Evolutionary conservation across 192 early-diverging fungal species (phyloP), one percentile per base, ranked within the genome.

Genomic region (Endogone sp.): DNA sequence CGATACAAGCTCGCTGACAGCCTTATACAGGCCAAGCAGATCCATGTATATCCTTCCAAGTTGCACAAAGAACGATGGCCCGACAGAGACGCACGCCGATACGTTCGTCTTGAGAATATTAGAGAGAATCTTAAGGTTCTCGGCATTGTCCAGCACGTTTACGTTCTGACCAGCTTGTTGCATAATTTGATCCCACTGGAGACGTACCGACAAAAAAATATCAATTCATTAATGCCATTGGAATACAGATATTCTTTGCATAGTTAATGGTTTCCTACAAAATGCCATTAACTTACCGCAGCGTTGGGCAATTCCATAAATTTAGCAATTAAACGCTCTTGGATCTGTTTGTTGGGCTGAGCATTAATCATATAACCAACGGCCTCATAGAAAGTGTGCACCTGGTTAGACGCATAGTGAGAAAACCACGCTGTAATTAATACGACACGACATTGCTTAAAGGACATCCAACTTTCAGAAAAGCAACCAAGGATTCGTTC

Each of bases 351-450:
- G 75, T 92, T 92, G 30, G 90, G 81, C 68, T 98, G 96, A 6
- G 96, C 94, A 30, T 95, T 90, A 69, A 99, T 95, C 90, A 99
- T 97, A 76, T 95, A 92, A 20, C 98, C 98, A 62, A 98, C 92
- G 30, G 97, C 96, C 77, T 98, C 95, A 78, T 97, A 98, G 85
- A 99, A 99, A 10, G 95, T 97, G 79, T 98, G 95, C 58, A 97
- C 87, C 86, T 90, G n/a, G n/a, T n/a, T n/a, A n/a, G n/a, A n/a
- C n/a, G n/a, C n/a, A n/a, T n/a, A n/a, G n/a, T n/a, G n/a, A n/a
- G n/a, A n/a, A n/a, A n/a, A n/a, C n/a, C n/a, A n/a, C n/a, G n/a
- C n/a, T n/a, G n/a, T n/a, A n/a, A n/a, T n/a, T n/a, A n/a, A n/a
- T n/a, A n/a, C n/a, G n/a, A n/a, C n/a, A n/a, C n/a, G n/a, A n/a